Base-by-base conservation (phyloP, 305 asterid species). In the Fraxinus sp. region DNA sequence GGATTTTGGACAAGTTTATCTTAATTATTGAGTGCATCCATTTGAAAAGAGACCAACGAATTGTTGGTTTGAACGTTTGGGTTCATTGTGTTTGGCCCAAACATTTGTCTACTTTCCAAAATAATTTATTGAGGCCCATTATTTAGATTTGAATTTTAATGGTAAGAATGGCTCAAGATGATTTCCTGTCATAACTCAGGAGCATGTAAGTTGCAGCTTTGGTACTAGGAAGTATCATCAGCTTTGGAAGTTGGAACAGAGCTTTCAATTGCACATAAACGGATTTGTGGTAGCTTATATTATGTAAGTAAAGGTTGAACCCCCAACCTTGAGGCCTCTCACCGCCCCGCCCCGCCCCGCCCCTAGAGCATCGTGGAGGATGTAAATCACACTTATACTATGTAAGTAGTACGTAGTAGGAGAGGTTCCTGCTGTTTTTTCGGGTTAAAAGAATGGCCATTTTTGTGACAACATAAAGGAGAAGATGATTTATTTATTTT, bases 201-300 rank as follows among this genome's bases (percentile, higher is more conserved):
- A 94, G 86, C 97, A 93, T 74, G 93, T 94, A 8, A 93, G 97
- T 39, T 92, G 91, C 91, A 93, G 97, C 93, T 94, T 94, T 75
- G 98, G 98, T 43, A 91, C 92, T 16, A 88, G 92, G 94, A 93
- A 92, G 91, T 43, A 71, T 71, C 5, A 32, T 20, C 75, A 43
- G 77, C 81, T 55, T 32, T 32, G 33, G 33, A 32, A 79, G 18
- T 70, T 70, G 80, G 86, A 78, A 78, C 72, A 43, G 66, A 57
- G 20, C 81, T 78, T 86, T 78, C 88, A 82, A 83, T 84, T 89
- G 89, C 87, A 83, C 80, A 86, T 83, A 28, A 87, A 78, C 82
- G 80, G 86, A 78, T 71, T 71, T 71, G 43, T 30, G 76, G 76
- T 71, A 71, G 8, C 41, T 30, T 70, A 41, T 70, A 82, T 73